phyloP scores from a whole-genome alignment of 164 flowering plant species.

The Echeveria elegans region DNA sequence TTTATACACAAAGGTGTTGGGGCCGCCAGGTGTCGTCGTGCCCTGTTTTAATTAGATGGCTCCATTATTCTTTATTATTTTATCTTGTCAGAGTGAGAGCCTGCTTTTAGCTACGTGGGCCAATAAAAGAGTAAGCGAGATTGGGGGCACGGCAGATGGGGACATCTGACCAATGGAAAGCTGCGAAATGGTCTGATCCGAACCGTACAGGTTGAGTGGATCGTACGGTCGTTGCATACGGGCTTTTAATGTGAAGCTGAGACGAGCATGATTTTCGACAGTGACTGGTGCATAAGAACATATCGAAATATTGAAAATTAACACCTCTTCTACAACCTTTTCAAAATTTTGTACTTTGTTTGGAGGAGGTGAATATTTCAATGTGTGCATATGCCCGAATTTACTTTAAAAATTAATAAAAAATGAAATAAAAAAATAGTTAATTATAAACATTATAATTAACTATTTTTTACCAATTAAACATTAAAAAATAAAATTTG shows the following conservation, averaged over 20 bases:
- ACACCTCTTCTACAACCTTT: no score
- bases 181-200: constrained; percentile 17
- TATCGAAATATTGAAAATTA: no score
- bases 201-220: constrained; percentile 22
- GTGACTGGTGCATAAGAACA: background rate
- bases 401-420: no score
- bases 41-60: constrained; percentile 12
- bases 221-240: background rate
- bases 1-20: no score
- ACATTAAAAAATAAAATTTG: no score
- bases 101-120: constrained; percentile 22
- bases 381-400: no score
- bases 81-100: constrained; percentile 6
- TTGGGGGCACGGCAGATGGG: constrained; percentile 16
- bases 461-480: no score
- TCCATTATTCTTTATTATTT: background rate
- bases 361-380: no score
- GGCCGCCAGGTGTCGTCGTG: constrained; percentile 26
- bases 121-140: constrained; percentile 14
- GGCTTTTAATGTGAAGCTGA: background rate
- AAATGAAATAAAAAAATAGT: no score
- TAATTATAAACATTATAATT: no score
- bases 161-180: constrained; percentile 18
- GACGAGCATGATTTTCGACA: background rate
- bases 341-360: no score